Percentiles rank a stretch among this genome's conserved stretches.
These are phyloP conservation scores for Psilocybe tampanensis DNA, from an alignment of 768 basidiomycete genomes.

Conservation along the genomic window DNA sequence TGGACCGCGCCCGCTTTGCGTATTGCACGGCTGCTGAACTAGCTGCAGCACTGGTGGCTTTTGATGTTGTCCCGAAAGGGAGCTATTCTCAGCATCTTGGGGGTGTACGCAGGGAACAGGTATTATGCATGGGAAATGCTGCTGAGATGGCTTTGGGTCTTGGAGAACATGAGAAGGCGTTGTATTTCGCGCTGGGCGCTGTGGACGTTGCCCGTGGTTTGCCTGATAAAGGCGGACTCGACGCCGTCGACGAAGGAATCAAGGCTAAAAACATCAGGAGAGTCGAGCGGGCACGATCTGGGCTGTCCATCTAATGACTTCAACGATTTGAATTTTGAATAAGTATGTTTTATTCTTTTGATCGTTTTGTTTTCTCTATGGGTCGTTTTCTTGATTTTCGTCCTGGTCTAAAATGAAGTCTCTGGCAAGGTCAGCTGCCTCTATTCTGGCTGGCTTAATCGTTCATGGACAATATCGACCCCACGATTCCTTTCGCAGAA, in stretches of 20 bases:
- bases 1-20: constrained; percentile 22
- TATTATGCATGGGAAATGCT: constrained; percentile 34
- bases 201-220: constrained; percentile 21
- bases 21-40: constrained; percentile 34
- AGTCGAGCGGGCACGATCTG: constrained; percentile 7
- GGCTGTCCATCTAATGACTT: too few relatives aligned
- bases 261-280: constrained; percentile 26
- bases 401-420: too few relatives aligned
- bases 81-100: constrained; percentile 18
- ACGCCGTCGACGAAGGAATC: constrained; percentile 16
- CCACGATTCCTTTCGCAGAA: too few relatives aligned
- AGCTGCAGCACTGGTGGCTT: constrained; percentile 30
- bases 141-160: constrained; percentile 34
- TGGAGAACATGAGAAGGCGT: constrained; percentile 22
- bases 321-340: too few relatives aligned
- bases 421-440: too few relatives aligned
- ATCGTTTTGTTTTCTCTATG: too few relatives aligned
- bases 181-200: constrained; percentile 26
- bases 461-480: too few relatives aligned
- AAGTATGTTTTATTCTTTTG: too few relatives aligned
- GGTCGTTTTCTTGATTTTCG: too few relatives aligned
- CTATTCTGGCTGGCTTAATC: too few relatives aligned
- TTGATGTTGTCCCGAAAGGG: constrained; percentile 30
- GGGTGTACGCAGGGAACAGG: constrained; percentile 29
- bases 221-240: constrained; percentile 3